Conservation (phyloP, 2,329 filamentous ascomycete genomes). For the Claviceps sp. region DNA sequence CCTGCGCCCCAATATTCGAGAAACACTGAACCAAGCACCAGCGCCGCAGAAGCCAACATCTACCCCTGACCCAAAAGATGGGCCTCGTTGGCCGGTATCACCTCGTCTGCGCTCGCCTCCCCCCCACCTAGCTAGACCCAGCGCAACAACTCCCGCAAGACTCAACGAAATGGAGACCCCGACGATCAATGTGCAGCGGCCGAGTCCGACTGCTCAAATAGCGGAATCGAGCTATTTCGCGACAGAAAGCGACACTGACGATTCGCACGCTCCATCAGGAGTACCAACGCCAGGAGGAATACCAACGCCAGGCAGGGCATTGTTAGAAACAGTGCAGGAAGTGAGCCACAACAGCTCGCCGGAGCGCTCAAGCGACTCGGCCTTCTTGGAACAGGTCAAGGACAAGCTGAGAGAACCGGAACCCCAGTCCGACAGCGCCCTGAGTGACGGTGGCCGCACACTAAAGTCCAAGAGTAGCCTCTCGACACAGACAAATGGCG, state of each 20-base stretch:
- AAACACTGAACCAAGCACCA: conserved; percentile 47
- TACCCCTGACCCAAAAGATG: conserved; percentile 37
- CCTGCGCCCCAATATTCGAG: conserved; percentile 46
- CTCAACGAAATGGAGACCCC: conserved; percentile 38
- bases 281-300: conserved; percentile 43
- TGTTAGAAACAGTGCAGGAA: conserved; percentile 84
- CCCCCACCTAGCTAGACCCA: conserved; percentile 37
- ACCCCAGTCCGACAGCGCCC: conserved; percentile 27
- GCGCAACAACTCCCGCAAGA: conserved; percentile 26
- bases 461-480: conserved; percentile 34
- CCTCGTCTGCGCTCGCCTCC: conserved; percentile 68
- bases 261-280: conserved; percentile 32
- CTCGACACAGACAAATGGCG: conserved; percentile 44
- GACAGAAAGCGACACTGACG: conserved; percentile 41
- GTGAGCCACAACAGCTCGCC: conserved; percentile 66
- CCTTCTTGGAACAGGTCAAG: conserved; percentile 35
- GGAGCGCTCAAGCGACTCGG: conserved; percentile 29
- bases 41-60: conserved; percentile 49
- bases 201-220: conserved; percentile 33
- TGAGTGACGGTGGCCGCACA: conserved; percentile 26
- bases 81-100: conserved; percentile 63
- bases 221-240: conserved; percentile 22
- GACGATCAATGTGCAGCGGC: conserved; percentile 38
- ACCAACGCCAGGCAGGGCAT: conserved; percentile 47
- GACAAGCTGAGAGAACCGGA: conserved; percentile 32